A percentile compares a stretch with the other conserved stretches of the same genome.
phyloP scores from a whole-genome alignment of 1,284 basidiomycete genomes.

The Wallemia hederae region DNA sequence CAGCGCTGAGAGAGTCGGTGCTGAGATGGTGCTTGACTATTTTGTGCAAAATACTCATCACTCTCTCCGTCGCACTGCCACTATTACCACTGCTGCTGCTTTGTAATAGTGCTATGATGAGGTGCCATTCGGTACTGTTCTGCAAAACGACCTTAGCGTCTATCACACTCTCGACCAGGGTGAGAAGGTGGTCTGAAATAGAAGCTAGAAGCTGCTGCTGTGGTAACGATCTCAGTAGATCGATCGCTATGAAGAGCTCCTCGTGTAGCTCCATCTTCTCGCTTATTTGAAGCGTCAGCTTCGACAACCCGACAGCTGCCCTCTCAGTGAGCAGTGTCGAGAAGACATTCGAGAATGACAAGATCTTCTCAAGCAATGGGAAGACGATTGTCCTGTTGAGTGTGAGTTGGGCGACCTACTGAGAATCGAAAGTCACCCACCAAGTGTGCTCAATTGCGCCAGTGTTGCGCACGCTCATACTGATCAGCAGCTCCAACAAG shows the following conservation, averaged over 20 bases:
- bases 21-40: background rate
- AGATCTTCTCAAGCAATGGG: constrained; percentile 55
- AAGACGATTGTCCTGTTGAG: constrained; percentile 53
- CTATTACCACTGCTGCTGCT: background rate
- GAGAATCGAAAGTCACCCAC: background rate
- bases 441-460: background rate
- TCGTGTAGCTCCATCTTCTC: constrained; percentile 51
- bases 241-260: constrained; percentile 76
- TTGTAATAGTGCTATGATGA: constrained; percentile 60
- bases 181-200: background rate
- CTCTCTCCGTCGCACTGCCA: background rate
- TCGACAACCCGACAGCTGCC: constrained; percentile 67
- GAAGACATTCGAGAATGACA: constrained; percentile 47
- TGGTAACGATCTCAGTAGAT: constrained; percentile 45
- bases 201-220: constrained; percentile 46
- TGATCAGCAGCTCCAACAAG: constrained; percentile 16
- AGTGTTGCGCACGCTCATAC: background rate
- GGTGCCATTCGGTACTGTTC: constrained; percentile 81
- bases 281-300: constrained; percentile 47
- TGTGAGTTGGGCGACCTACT: background rate
- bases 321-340: constrained; percentile 75
- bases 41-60: background rate
- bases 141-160: constrained; percentile 11
- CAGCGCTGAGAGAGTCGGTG: background rate
- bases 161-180: background rate